These are phyloP conservation scores for Aschersonia sp. DNA, from an alignment of 2,329 filamentous ascomycete species.

Conservation along the genomic window DNA sequence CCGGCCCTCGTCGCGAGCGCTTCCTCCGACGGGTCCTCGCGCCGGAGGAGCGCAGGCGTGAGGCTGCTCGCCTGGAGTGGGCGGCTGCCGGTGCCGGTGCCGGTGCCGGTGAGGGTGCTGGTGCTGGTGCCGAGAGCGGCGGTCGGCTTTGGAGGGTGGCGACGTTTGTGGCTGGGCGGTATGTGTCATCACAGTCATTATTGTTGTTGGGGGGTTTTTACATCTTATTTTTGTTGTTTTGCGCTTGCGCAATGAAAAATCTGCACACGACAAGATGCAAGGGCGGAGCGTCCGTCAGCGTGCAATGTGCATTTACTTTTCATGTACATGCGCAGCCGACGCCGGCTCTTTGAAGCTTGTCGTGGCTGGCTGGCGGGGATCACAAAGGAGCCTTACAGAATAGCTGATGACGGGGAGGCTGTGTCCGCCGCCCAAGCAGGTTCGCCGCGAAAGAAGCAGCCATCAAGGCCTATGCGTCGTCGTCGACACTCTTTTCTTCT, in stretches of 20 bases:
- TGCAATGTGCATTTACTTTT: no score
- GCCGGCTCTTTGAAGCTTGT: no score
- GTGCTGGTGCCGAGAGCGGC: not conserved
- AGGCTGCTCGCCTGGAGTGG: conserved; percentile 9
- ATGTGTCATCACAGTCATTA: no score
- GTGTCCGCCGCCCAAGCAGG: conserved; percentile 17
- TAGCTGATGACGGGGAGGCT: not conserved
- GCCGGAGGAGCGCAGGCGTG: conserved; percentile 14
- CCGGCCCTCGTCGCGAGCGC: conserved; percentile 20
- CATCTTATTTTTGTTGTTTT: no score
- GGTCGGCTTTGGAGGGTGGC: conserved; percentile 18
- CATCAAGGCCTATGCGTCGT: conserved; percentile 51
- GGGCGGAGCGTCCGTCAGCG: no score
- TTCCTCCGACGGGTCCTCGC: conserved; percentile 35
- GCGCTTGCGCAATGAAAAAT: no score
- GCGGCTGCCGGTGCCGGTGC: not conserved
- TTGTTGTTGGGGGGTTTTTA: no score
- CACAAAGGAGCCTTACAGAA: no score
- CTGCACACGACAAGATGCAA: no score
- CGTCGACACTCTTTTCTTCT: conserved; percentile 23
- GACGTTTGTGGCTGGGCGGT: conserved; percentile 22
- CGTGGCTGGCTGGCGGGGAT: no score
- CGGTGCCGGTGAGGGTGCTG: no score
- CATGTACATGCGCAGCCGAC: no score
- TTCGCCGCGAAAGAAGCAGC: conserved; percentile 65